Evolutionary conservation across 139 green algal species (phyloP).

Genomic region (Picochlorum sp.): DNA sequence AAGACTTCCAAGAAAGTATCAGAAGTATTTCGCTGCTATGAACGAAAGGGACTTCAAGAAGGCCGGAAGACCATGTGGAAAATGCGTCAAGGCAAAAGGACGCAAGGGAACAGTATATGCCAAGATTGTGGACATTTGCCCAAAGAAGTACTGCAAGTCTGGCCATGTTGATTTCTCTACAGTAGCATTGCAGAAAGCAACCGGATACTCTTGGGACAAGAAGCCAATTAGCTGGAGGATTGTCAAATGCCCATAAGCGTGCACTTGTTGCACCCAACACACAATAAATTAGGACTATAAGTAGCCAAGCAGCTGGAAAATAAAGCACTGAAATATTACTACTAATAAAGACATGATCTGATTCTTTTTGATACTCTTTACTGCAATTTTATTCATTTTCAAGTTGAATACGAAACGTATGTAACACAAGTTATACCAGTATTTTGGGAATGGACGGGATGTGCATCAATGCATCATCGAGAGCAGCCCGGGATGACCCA

Average conservation of each 20-base stretch:
- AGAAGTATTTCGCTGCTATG: neutral
- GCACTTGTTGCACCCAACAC: too few species aligned
- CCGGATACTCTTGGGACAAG: constrained; percentile 15
- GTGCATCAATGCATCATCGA: too few species aligned
- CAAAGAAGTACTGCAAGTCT: neutral
- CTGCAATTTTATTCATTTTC: too few species aligned
- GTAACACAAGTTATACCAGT: too few species aligned
- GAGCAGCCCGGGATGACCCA: too few species aligned
- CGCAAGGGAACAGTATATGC: neutral
- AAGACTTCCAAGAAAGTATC: neutral
- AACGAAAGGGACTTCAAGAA: constrained; percentile 1
- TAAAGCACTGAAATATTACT: too few species aligned
- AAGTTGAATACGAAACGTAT: too few species aligned
- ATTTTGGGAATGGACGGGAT: too few species aligned
- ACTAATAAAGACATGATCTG: too few species aligned
- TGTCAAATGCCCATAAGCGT: neutral
- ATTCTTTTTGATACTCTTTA: too few species aligned
- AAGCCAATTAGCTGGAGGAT: constrained; percentile 10
- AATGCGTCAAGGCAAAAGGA: neutral
- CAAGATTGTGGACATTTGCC: constrained; percentile 4
- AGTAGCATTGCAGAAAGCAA: constrained; percentile 5
- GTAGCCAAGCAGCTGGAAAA: too few species aligned
- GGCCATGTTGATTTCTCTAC: constrained; percentile 21
- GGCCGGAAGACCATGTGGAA: neutral
- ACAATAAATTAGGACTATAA: too few species aligned